These are phyloP conservation scores for Termitomyces sp. DNA, from an alignment of 768 basidiomycete genomes.

Conservation along the genomic window DNA sequence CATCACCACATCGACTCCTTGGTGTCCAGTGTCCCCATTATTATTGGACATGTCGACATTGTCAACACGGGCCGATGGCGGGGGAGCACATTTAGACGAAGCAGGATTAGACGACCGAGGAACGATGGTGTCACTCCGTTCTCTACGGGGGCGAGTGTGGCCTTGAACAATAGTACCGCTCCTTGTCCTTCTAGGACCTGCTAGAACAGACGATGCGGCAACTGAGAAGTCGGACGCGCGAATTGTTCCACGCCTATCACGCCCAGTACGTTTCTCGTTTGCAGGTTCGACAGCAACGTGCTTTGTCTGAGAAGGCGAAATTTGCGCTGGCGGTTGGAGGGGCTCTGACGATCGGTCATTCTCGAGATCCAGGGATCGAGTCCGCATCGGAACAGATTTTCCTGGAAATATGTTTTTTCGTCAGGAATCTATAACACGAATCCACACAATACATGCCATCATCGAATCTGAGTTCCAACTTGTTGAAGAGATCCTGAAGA, in stretches of 20 bases:
- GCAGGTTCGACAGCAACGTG: background rate
- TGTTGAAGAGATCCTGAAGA: constrained; percentile 16
- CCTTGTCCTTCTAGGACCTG: constrained; percentile 36
- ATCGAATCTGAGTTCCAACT: constrained; percentile 13
- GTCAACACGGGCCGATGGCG: background rate
- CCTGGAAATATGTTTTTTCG: background rate
- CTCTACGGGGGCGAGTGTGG: constrained; percentile 13
- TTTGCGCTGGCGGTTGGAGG: constrained; percentile 12
- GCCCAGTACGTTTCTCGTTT: constrained; percentile 15
- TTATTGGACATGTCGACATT: constrained; percentile 9
- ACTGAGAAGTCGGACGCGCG: constrained; percentile 42
- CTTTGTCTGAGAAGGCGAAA: constrained; percentile 8
- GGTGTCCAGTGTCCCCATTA: constrained; percentile 5
- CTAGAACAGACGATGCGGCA: constrained; percentile 3
- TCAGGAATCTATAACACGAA: background rate
- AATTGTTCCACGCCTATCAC: constrained; percentile 45
- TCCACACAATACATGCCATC: constrained; percentile 4
- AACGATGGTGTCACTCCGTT: constrained; percentile 18
- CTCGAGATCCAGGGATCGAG: constrained; percentile 14
- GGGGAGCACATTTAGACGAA: constrained; percentile 2
- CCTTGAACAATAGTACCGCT: constrained; percentile 43
- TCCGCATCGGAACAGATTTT: constrained; percentile 1
- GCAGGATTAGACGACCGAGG: constrained; percentile 11
- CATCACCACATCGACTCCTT: constrained; percentile 19
- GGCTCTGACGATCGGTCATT: background rate